Percentiles rank a stretch among this genome's conserved stretches.
These are phyloP conservation scores for Metschnikowia rubicola DNA, from an alignment of 805 yeast species.

Conservation along the genomic window DNA sequence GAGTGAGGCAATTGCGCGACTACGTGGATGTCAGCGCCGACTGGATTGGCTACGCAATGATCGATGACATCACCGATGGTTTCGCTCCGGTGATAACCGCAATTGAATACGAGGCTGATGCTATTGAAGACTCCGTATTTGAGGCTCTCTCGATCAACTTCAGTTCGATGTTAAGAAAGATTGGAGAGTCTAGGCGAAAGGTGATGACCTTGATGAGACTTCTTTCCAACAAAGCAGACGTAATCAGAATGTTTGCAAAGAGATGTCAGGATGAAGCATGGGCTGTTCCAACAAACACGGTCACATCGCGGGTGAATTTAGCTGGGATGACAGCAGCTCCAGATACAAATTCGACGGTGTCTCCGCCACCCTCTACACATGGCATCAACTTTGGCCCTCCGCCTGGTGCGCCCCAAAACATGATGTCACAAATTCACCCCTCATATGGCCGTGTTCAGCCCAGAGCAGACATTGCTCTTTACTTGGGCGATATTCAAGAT, in stretches of 20 bases:
- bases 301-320: slow-evolving; percentile 18
- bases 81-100: slow-evolving; percentile 79
- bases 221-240: slow-evolving; percentile 92
- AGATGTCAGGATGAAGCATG: slow-evolving; percentile 76
- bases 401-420: slow-evolving; percentile 30
- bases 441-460: slow-evolving; percentile 47
- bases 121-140: slow-evolving; percentile 82
- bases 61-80: slow-evolving; percentile 82
- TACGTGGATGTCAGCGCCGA: slow-evolving; percentile 76
- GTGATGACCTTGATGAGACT: slow-evolving; percentile 91
- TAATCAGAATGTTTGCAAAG: slow-evolving; percentile 92
- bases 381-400: slow-evolving; percentile 37
- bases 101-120: slow-evolving; percentile 77
- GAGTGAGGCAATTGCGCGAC: slow-evolving; percentile 75
- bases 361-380: slow-evolving; percentile 15
- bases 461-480: slow-evolving; percentile 86
- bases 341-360: not conserved
- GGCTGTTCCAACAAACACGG: slow-evolving; percentile 12
- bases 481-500: slow-evolving; percentile 94
- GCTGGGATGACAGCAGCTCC: slow-evolving; percentile 10
- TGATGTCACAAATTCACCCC: slow-evolving; percentile 20
- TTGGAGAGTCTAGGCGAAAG: slow-evolving; percentile 85
- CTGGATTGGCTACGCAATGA: slow-evolving; percentile 78
- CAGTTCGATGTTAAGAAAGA: slow-evolving; percentile 69
- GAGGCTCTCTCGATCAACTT: slow-evolving; percentile 73